Evolutionary conservation across 176 grass and related monocot species (phyloP).

Genomic region (Canna indica): DNA sequence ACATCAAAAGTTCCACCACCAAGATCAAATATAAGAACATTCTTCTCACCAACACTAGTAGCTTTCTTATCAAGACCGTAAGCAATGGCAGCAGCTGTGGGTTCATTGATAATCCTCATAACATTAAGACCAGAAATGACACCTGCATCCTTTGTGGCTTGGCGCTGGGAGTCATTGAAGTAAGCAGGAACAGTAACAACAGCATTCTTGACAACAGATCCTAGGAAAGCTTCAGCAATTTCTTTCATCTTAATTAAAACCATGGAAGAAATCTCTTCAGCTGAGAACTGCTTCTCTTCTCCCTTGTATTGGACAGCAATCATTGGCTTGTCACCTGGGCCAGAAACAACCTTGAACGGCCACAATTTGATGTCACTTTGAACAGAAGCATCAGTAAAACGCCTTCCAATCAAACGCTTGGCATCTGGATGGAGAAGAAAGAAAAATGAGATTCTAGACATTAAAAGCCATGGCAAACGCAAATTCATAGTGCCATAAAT

Average conservation of each 20-base stretch:
- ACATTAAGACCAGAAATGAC: slow-evolving; percentile 14
- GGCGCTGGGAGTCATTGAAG: slow-evolving; percentile 15
- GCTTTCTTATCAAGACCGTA: slow-evolving; percentile 16
- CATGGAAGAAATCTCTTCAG: slow-evolving; percentile 16
- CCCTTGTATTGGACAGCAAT: slow-evolving; percentile 6
- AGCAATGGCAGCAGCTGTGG: slow-evolving; percentile 12
- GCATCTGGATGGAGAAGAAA: background rate
- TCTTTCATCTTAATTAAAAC: slow-evolving; percentile 17
- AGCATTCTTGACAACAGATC: slow-evolving; percentile 5
- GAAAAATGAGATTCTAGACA: background rate
- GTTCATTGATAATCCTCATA: slow-evolving; percentile 16
- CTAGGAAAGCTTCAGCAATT: slow-evolving; percentile 9
- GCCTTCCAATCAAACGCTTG: slow-evolving; percentile 8
- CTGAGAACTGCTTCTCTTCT: background rate
- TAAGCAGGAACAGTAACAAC: slow-evolving; percentile 16
- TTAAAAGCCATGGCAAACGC: background rate
- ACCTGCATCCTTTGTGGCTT: slow-evolving; percentile 15
- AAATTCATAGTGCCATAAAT: background rate
- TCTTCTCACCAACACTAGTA: slow-evolving; percentile 11
- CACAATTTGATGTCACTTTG: slow-evolving; percentile 11
- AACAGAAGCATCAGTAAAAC: slow-evolving; percentile 4
- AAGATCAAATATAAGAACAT: slow-evolving; percentile 12
- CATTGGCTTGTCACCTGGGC: slow-evolving; percentile 11
- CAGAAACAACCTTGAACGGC: slow-evolving; percentile 11
- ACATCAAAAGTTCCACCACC: slow-evolving; percentile 18